phyloP scores from a whole-genome alignment of 768 basidiomycete species.

The Lactifluus pinguis region DNA sequence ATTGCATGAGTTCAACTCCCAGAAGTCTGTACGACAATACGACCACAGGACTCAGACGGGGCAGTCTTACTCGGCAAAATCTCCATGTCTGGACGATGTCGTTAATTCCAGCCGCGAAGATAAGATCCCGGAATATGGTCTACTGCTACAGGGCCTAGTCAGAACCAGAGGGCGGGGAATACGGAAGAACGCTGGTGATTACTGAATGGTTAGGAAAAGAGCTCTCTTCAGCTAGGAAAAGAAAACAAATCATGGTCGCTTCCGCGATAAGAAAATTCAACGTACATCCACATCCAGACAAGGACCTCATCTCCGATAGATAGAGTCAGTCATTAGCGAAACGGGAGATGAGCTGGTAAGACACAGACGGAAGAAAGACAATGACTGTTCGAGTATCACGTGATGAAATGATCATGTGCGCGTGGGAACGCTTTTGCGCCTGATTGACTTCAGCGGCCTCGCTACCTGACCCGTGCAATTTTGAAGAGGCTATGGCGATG shows the following conservation, averaged over 20 bases:
- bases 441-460: constrained; percentile 81
- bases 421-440: constrained; percentile 97
- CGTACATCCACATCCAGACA: too few relatives aligned
- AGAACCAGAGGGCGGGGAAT: constrained; percentile 40
- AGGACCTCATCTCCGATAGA: too few relatives aligned
- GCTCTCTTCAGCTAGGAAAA: constrained; percentile 57
- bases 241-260: background rate
- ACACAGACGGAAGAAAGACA: too few relatives aligned
- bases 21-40: constrained; percentile 79
- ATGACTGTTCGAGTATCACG: too few relatives aligned
- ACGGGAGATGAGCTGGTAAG: too few relatives aligned
- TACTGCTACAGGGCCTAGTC: constrained; percentile 5
- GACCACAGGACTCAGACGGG: constrained; percentile 91
- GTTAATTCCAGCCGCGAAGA: constrained; percentile 10
- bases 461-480: constrained; percentile 65
- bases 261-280: too few relatives aligned
- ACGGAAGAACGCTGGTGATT: constrained; percentile 74
- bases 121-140: background rate
- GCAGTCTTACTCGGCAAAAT: constrained; percentile 46
- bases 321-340: too few relatives aligned
- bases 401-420: constrained; percentile 49
- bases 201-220: constrained; percentile 94
- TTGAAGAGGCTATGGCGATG: constrained; percentile 55
- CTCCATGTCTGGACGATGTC: constrained; percentile 10
- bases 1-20: constrained; percentile 86